phyloP scores from a whole-genome alignment of 1,139 yeast species.

The Candida sp. region DNA sequence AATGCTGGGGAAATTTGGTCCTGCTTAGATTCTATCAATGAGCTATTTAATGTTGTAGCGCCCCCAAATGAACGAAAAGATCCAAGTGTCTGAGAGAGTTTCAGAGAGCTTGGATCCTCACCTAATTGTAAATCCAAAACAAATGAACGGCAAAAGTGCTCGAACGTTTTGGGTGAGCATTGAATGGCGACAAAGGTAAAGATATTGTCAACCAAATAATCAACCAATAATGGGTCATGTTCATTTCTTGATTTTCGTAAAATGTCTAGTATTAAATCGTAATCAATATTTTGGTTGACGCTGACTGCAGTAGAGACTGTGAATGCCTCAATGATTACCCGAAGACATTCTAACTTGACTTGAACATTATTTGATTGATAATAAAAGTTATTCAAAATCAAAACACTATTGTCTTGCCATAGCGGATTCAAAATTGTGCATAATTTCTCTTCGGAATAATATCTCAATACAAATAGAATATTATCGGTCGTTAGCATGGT shows the following conservation, averaged over 20 bases:
- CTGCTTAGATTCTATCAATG: not conserved
- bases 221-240: slow-evolving; percentile 30
- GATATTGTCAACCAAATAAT: slow-evolving; percentile 27
- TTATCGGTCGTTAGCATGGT: slow-evolving; percentile 32
- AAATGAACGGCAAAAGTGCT: slow-evolving; percentile 16
- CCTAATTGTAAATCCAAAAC: slow-evolving; percentile 10
- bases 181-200: slow-evolving; percentile 23
- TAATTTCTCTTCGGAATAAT: slow-evolving; percentile 45
- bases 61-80: slow-evolving; percentile 17
- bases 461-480: slow-evolving; percentile 39
- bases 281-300: slow-evolving; percentile 18
- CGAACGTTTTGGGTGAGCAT: slow-evolving; percentile 21
- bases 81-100: slow-evolving; percentile 17
- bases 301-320: slow-evolving; percentile 29
- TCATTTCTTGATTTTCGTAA: slow-evolving; percentile 24
- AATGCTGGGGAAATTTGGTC: slow-evolving; percentile 8
- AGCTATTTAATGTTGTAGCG: slow-evolving; percentile 3
- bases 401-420: slow-evolving; percentile 50
- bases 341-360: slow-evolving; percentile 38
- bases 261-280: slow-evolving; percentile 28
- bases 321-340: slow-evolving; percentile 41
- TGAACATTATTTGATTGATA: slow-evolving; percentile 18
- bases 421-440: slow-evolving; percentile 53
- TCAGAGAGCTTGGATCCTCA: slow-evolving; percentile 4
- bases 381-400: slow-evolving; percentile 47